Conservation (phyloP, 495 filamentous ascomycete genomes). For the Penicillium herquei region DNA sequence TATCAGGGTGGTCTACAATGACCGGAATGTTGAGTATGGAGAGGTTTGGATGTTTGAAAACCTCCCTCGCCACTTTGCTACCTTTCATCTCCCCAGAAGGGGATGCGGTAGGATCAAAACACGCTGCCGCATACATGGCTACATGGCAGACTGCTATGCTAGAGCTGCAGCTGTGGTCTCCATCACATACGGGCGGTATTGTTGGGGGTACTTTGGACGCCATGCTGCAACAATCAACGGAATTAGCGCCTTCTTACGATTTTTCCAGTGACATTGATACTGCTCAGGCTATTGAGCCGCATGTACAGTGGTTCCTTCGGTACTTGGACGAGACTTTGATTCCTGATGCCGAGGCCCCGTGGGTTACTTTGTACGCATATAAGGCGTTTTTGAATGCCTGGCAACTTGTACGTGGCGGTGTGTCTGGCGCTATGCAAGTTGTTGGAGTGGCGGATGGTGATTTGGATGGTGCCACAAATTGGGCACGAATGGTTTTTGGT, state of each 20-base stretch:
- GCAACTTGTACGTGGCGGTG: constrained; percentile 28
- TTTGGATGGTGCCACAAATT: constrained; percentile 24
- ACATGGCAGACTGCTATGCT: constrained; percentile 41
- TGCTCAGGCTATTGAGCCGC: constrained; percentile 26
- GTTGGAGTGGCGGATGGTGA: constrained; percentile 31
- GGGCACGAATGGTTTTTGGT: constrained; percentile 31
- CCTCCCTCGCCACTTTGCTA: constrained; percentile 29
- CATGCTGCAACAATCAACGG: constrained; percentile 27
- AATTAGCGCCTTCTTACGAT: constrained; percentile 24
- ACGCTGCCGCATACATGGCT: constrained; percentile 19
- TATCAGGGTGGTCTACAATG: constrained; percentile 41
- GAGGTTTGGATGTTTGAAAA: constrained; percentile 28
- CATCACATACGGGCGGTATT: constrained; percentile 34
- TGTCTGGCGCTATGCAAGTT: constrained; percentile 28
- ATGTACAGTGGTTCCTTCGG: constrained; percentile 39
- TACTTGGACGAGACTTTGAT: constrained; percentile 26
- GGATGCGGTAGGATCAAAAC: background rate
- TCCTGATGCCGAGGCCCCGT: constrained; percentile 27
- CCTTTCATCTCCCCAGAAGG: constrained; percentile 27
- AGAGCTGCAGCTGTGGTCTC: constrained; percentile 38
- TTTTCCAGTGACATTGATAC: constrained; percentile 26
- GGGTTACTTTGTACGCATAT: constrained; percentile 36
- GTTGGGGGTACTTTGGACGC: constrained; percentile 31
- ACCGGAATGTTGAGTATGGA: constrained; percentile 36
- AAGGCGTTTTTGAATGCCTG: constrained; percentile 40